Conservation (phyloP, 495 filamentous ascomycete genomes). For the Aspergillus sclerotioniger region DNA sequence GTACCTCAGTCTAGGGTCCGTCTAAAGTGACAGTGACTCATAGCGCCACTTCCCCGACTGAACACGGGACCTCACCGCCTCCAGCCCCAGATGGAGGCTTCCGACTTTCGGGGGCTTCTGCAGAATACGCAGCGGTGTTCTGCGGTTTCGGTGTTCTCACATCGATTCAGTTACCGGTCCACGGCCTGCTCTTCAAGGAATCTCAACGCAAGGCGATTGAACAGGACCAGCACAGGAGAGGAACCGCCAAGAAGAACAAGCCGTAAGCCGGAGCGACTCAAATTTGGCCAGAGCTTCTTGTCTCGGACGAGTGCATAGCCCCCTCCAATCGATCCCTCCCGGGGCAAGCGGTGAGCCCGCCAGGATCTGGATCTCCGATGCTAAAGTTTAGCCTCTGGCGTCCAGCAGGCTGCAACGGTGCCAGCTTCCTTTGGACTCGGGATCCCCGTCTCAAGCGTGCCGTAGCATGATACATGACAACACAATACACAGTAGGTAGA, state of each 20-base stretch:
- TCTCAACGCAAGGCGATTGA: too few species aligned
- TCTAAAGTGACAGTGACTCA: conserved; percentile 6
- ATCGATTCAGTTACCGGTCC: neutral
- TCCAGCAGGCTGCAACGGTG: neutral
- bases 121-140: neutral
- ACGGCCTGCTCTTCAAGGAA: neutral
- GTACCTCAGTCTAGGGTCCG: too few species aligned
- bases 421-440: neutral
- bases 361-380: neutral
- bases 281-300: neutral
- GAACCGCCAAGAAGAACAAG: neutral
- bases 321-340: neutral
- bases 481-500: too few species aligned
- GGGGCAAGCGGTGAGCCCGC: neutral
- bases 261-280: neutral
- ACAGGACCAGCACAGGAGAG: neutral
- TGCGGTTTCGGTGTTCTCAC: neutral
- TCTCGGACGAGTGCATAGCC: neutral
- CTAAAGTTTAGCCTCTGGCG: neutral
- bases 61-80: neutral
- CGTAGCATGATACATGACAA: neutral
- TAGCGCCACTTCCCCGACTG: neutral
- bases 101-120: neutral
- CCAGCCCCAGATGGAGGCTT: neutral
- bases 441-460: neutral